These are phyloP conservation scores for Stromatinia cepivora DNA, from an alignment of 2,329 filamentous ascomycete species.

Conservation along the genomic window DNA sequence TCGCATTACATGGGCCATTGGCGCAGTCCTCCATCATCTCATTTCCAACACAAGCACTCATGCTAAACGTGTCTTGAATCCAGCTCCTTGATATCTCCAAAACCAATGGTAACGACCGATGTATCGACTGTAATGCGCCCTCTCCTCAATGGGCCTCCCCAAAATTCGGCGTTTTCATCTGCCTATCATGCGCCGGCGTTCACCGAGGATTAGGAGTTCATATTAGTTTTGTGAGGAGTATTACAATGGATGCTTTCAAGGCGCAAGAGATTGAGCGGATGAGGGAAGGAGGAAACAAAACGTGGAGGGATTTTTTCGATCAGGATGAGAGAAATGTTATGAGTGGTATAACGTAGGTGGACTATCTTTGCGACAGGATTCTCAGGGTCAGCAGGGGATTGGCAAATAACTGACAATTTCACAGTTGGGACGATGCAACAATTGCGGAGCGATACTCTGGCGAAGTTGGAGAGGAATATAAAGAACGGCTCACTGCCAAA, in stretches of 20 bases:
- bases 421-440: conserved; percentile 72
- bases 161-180: conserved; percentile 99
- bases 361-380: conserved; percentile 10
- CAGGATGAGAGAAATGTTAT: conserved; percentile 65
- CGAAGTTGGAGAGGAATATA: conserved; percentile 92
- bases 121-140: conserved; percentile 93
- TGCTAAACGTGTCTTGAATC: conserved; percentile 25
- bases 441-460: conserved; percentile 89
- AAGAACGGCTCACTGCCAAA: conserved; percentile 82
- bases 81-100: conserved; percentile 91
- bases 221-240: conserved; percentile 95
- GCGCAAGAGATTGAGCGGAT: conserved; percentile 88
- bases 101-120: conserved; percentile 81
- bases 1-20: neutral
- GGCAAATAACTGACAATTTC: conserved; percentile 21
- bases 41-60: conserved; percentile 17
- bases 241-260: conserved; percentile 99
- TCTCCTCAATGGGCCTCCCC: conserved; percentile 97
- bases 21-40: neutral
- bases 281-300: conserved; percentile 85
- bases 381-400: neutral
- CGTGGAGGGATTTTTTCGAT: conserved; percentile 87
- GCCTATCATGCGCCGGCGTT: conserved; percentile 89
- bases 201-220: conserved; percentile 95
- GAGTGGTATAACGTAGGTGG: conserved; percentile 52